phyloP scores from a whole-genome alignment of 2,329 filamentous ascomycete species.

The Leptoxyphium fumago region DNA sequence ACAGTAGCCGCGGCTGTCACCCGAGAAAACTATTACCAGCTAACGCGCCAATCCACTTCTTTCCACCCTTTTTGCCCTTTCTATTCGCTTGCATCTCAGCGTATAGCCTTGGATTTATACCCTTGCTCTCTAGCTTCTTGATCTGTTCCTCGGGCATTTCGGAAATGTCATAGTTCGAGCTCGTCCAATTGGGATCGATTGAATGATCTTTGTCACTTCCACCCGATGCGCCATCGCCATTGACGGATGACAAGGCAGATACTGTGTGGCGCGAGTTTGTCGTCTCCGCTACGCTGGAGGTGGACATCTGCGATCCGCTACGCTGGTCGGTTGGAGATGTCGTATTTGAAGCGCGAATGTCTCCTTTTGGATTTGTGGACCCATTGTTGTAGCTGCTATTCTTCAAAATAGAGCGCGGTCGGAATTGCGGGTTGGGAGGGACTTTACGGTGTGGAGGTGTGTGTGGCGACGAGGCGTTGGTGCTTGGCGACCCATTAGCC shows the following conservation, averaged over 20 bases:
- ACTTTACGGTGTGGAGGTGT: not conserved
- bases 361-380: too few relatives aligned
- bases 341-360: too few relatives aligned
- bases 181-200: slow-evolving; percentile 21
- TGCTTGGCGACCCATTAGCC: not conserved
- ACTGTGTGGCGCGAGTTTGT: slow-evolving; percentile 11
- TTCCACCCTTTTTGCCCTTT: slow-evolving; percentile 19
- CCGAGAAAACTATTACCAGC: not conserved
- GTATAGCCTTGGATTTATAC: slow-evolving; percentile 32
- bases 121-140: slow-evolving; percentile 31
- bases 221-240: slow-evolving; percentile 3
- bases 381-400: slow-evolving; percentile 8
- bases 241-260: slow-evolving; percentile 3
- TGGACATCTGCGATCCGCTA: slow-evolving; percentile 8
- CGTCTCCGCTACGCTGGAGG: slow-evolving; percentile 7
- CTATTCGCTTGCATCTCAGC: slow-evolving; percentile 32
- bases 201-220: slow-evolving; percentile 7
- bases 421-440: not conserved
- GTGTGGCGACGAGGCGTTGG: not conserved
- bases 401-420: slow-evolving; percentile 15
- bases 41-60: not conserved
- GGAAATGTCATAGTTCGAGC: slow-evolving; percentile 25
- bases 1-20: not conserved
- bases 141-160: slow-evolving; percentile 26
- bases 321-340: slow-evolving; percentile 14